These are phyloP conservation scores for Candida labiduridarum DNA, from an alignment of 1,139 yeast genomes.

Conservation along the genomic window DNA sequence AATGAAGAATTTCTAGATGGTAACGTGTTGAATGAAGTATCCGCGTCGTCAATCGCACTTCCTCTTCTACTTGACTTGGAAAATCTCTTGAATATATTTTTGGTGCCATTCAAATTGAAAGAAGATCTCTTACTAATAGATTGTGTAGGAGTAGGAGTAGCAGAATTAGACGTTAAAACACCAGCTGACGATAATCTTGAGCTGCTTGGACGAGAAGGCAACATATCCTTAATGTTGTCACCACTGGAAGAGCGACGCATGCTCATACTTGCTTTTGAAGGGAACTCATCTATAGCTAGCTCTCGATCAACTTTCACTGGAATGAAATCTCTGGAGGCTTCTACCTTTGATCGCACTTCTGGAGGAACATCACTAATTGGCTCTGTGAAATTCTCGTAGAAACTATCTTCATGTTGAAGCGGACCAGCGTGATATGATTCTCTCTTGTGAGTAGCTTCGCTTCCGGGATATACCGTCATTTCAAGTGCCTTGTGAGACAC, in stretches of 20 bases:
- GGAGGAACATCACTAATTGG: conserved; percentile 12
- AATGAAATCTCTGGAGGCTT: conserved; percentile 3
- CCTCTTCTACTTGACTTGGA: conserved; percentile 29
- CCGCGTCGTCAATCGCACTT: conserved; percentile 18
- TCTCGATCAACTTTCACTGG: not conserved
- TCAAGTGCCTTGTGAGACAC: conserved; percentile 15
- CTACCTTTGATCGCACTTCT: conserved; percentile 1
- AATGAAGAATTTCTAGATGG: conserved; percentile 4
- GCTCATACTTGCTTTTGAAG: not conserved
- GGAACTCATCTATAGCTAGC: not conserved
- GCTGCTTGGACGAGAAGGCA: not conserved
- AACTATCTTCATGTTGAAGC: conserved; percentile 2
- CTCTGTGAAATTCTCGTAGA: conserved; percentile 8
- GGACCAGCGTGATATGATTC: not conserved
- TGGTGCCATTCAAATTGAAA: conserved; percentile 31
- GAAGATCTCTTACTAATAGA: conserved; percentile 17
- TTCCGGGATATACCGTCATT: not conserved
- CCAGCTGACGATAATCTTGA: conserved; percentile 1
- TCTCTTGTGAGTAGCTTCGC: not conserved
- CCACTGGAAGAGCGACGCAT: conserved; percentile 6
- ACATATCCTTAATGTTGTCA: not conserved
- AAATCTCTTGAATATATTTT: conserved; percentile 36
- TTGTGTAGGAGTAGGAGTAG: conserved; percentile 5
- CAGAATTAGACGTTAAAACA: conserved; percentile 5
- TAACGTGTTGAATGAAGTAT: conserved; percentile 1